Conservation (phyloP, 2,329 filamentous ascomycete genomes). For the Cladobotryum protrusum region DNA sequence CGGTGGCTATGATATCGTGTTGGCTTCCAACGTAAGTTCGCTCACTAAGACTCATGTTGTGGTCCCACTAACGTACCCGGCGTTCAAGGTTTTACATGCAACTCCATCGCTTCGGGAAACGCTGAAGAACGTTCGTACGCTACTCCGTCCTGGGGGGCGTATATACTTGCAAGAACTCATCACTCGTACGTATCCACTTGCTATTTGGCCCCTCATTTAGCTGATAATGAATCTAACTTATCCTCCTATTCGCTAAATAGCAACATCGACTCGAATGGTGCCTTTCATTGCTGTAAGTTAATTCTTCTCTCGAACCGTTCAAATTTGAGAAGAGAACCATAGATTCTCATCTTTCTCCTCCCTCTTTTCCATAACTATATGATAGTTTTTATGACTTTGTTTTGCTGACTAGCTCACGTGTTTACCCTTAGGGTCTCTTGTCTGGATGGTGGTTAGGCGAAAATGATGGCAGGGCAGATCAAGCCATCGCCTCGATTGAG, state of each 20-base stretch:
- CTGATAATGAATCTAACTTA: background rate
- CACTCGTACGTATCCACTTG: too few relatives aligned
- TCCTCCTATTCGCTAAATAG: background rate
- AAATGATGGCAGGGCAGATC: background rate
- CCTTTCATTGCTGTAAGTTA: too few relatives aligned
- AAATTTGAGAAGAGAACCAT: too few relatives aligned
- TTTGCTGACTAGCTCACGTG: too few relatives aligned
- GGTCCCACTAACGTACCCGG: background rate
- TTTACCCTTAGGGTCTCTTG: background rate
- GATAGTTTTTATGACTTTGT: background rate
- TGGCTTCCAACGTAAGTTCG: slow-evolving; percentile 4
- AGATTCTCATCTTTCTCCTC: too few relatives aligned
- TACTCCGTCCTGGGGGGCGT: slow-evolving; percentile 2
- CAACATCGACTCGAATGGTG: background rate
- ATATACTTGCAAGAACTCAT: slow-evolving; percentile 2
- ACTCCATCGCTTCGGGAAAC: background rate
- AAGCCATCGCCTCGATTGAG: background rate
- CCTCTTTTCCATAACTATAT: too few relatives aligned
- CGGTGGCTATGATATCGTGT: slow-evolving; percentile 8
- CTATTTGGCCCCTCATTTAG: background rate
- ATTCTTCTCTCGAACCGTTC: too few relatives aligned
- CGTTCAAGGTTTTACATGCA: background rate
- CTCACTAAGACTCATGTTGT: background rate
- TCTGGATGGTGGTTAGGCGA: background rate
- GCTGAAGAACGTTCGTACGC: background rate